phyloP scores from a whole-genome alignment of 768 basidiomycete genomes.

The Coprinopsis cinerea region DNA sequence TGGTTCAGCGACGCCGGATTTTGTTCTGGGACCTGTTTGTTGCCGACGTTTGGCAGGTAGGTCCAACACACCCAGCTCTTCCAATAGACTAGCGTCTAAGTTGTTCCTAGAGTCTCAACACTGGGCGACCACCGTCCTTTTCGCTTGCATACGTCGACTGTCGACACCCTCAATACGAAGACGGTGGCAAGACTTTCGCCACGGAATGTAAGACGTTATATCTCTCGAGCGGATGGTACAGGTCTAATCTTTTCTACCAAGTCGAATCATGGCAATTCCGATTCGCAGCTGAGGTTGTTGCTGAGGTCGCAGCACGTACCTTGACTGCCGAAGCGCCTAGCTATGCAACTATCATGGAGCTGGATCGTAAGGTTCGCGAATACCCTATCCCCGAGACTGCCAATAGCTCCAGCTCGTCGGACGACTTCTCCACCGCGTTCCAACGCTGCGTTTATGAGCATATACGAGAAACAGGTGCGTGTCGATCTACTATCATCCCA shows the following conservation, averaged over 20 bases:
- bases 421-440: slow-evolving; percentile 34
- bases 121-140: slow-evolving; percentile 67
- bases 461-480: slow-evolving; percentile 38
- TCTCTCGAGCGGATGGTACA: no score
- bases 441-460: slow-evolving; percentile 45
- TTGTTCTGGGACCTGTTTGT: slow-evolving; percentile 79
- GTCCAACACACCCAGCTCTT: slow-evolving; percentile 13
- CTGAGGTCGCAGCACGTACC: slow-evolving; percentile 56
- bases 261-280: slow-evolving; percentile 58
- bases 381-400: slow-evolving; percentile 52
- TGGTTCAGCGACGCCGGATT: slow-evolving; percentile 58
- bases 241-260: slow-evolving; percentile 26
- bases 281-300: slow-evolving; percentile 60
- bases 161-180: slow-evolving; percentile 42
- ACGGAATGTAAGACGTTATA: slow-evolving; percentile 31
- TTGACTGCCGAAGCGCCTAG: slow-evolving; percentile 59
- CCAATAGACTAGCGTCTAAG: not conserved
- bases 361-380: slow-evolving; percentile 64
- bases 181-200: slow-evolving; percentile 25
- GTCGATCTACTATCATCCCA: not conserved
- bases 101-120: slow-evolving; percentile 50
- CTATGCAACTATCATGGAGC: slow-evolving; percentile 59
- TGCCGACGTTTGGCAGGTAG: slow-evolving; percentile 63
- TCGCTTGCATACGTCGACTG: slow-evolving; percentile 65
- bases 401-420: slow-evolving; percentile 27